These are phyloP conservation scores for Yamadazyma sp. DNA, from an alignment of 1,139 yeast species.

Conservation along the genomic window DNA sequence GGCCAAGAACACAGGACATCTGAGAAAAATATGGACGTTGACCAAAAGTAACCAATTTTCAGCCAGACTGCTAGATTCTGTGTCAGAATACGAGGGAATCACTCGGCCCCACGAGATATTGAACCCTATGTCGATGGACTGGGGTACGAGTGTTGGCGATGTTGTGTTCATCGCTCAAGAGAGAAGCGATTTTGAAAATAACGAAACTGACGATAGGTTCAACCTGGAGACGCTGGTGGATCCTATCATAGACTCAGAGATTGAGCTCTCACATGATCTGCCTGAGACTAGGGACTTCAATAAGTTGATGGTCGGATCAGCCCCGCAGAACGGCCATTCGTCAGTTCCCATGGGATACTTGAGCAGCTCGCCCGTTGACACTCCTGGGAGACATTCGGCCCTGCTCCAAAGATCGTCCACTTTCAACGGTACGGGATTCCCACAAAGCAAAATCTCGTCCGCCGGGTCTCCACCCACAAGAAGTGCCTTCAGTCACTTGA, in stretches of 20 bases:
- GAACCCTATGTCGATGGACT: slow-evolving; percentile 52
- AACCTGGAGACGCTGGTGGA: slow-evolving; percentile 3
- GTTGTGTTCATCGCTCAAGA: slow-evolving; percentile 56
- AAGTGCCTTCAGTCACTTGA: background rate
- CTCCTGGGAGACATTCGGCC: background rate
- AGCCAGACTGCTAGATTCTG: slow-evolving; percentile 50
- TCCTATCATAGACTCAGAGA: slow-evolving; percentile 2
- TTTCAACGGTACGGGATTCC: background rate
- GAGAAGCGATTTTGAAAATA: slow-evolving; percentile 39
- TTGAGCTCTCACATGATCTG: slow-evolving; percentile 7
- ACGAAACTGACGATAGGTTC: slow-evolving; percentile 1
- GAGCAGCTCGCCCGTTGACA: background rate
- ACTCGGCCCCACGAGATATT: slow-evolving; percentile 55
- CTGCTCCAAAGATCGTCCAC: background rate
- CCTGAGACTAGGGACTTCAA: slow-evolving; percentile 14
- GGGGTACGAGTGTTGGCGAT: slow-evolving; percentile 51
- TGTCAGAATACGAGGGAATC: slow-evolving; percentile 28
- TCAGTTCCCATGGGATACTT: background rate
- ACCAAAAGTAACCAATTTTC: slow-evolving; percentile 52
- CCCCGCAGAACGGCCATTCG: slow-evolving; percentile 6
- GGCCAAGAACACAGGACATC: slow-evolving; percentile 28
- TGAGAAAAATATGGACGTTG: slow-evolving; percentile 40
- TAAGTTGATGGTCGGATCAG: slow-evolving; percentile 21
- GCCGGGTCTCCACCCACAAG: background rate
- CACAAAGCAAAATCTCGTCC: background rate